Evolutionary conservation across 164 flowering plant species (phyloP), one percentile per base, ranked within the genome.

Genomic region (Vitis vinifera): DNA sequence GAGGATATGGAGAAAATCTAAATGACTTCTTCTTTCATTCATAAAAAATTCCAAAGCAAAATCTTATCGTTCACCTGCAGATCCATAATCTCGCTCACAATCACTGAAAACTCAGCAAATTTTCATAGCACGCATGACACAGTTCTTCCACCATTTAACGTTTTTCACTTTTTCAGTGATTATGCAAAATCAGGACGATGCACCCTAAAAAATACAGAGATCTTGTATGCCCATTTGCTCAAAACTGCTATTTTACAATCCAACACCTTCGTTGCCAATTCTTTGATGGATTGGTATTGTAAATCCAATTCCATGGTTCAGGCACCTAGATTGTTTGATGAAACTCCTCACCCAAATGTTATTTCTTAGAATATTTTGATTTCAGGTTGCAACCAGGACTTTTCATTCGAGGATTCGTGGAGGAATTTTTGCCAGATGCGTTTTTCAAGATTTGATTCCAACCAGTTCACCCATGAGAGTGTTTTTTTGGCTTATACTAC

Each of bases 161-260:
- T 84, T 57, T 67, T 77, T 66, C 59, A 57, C 30, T n/a, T 84
- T 73, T 78, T 85, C 77, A 75, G 30, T 68, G 56, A 75, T 16
- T 70, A 49, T 51, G 49, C 67, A 16, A 80, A 67, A 63, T 75
- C 80, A 49, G 71, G 57, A 19, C 70, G 66, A 30, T 76, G 37
- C 55, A 82, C 79, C 5, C n/a, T 75, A 70, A 58, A 12, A 68
- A 76, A 79, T 58, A 76, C 87, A 8, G 77, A 76, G 75, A 48
- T 62, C 2, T 7, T 81, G 31, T 92, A 88, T 73, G 59, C 89
- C 80, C 77, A 82, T 17, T 65, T 78, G 56, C 80, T 88, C 13
- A 89, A 73, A 82, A 48, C 77, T 44, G 27, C 65, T n/a, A 44
- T 31, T 13, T 15, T 81, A 8, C 73, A 67, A 17, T 17, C 19